A percentile compares a stretch with the other conserved stretches of the same genome.
Evolutionary conservation across 371 early-diverging fungal species (phyloP).

Genomic region (Mortierella sp.): DNA sequence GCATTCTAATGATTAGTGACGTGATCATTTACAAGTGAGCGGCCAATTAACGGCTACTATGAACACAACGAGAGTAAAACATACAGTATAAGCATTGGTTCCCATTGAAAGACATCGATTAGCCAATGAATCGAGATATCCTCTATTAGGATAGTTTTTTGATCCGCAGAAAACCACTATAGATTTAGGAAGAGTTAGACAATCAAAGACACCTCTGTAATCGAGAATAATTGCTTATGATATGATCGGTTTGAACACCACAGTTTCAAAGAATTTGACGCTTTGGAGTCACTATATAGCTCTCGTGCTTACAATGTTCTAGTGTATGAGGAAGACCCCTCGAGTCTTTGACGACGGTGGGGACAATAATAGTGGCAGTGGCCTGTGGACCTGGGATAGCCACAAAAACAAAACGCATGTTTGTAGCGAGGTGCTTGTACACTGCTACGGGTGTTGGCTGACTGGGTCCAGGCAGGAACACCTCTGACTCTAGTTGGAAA

Average conservation of each 20-base stretch:
- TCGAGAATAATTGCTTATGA: neutral
- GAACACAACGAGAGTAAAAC: no score
- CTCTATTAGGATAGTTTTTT: constrained; percentile 68
- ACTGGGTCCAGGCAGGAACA: constrained; percentile 53
- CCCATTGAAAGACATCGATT: constrained; percentile 77
- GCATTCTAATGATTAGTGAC: neutral
- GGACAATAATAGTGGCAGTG: constrained; percentile 72
- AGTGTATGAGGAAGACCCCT: constrained; percentile 84
- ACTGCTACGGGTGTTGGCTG: constrained; percentile 45
- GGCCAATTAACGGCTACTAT: no score
- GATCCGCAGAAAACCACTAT: constrained; percentile 83
- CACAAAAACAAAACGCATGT: constrained; percentile 65
- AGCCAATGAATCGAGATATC: constrained; percentile 81
- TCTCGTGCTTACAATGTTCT: constrained; percentile 74
- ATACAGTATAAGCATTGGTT: constrained; percentile 77
- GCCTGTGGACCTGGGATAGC: constrained; percentile 67
- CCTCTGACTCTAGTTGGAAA: constrained; percentile 49
- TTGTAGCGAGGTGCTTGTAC: constrained; percentile 41
- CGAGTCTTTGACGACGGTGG: constrained; percentile 71
- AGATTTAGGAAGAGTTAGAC: neutral
- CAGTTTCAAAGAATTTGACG: neutral
- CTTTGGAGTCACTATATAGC: no score
- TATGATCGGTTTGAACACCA: neutral
- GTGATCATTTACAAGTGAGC: neutral
- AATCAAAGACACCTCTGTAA: neutral